phyloP scores from a whole-genome alignment of 176 grass and related monocot genomes.

The Phragmites australis region DNA sequence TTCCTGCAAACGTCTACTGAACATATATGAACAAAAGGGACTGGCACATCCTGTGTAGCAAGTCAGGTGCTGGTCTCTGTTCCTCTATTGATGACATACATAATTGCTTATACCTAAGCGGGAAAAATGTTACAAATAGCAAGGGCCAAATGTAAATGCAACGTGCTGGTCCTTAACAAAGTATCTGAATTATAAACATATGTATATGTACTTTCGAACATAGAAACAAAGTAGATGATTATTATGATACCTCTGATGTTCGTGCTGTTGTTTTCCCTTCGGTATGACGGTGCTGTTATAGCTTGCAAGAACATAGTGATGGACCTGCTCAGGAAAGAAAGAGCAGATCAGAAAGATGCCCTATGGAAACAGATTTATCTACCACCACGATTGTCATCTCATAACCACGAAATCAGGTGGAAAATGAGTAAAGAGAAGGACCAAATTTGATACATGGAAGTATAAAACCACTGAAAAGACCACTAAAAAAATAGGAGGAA shows the following conservation, averaged over 20 bases:
- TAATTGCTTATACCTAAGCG: conserved; percentile 45
- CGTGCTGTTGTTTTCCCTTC: background rate
- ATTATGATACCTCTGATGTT: conserved; percentile 32
- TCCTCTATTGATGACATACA: conserved; percentile 42
- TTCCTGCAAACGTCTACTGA: conserved; percentile 18
- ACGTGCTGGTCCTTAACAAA: conserved; percentile 39
- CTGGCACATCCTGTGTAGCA: conserved; percentile 31
- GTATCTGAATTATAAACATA: conserved; percentile 33
- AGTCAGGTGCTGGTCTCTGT: conserved; percentile 40
- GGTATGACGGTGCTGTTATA: background rate
- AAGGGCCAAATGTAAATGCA: conserved; percentile 58
- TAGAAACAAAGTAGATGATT: conserved; percentile 37
- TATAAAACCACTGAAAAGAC: background rate
- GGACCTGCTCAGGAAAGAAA: background rate
- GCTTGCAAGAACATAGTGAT: background rate
- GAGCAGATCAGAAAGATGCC: background rate
- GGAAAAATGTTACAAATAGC: conserved; percentile 36
- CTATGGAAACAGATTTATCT: background rate
- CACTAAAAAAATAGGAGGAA: background rate
- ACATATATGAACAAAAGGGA: conserved; percentile 4
- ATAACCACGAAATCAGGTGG: background rate
- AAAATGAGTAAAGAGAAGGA: background rate
- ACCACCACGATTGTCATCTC: too few species aligned
- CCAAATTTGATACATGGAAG: background rate
- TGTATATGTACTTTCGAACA: conserved; percentile 45